These are phyloP conservation scores for Wickerhamiella pararugosa DNA, from an alignment of 1,139 yeast genomes.

Conservation along the genomic window DNA sequence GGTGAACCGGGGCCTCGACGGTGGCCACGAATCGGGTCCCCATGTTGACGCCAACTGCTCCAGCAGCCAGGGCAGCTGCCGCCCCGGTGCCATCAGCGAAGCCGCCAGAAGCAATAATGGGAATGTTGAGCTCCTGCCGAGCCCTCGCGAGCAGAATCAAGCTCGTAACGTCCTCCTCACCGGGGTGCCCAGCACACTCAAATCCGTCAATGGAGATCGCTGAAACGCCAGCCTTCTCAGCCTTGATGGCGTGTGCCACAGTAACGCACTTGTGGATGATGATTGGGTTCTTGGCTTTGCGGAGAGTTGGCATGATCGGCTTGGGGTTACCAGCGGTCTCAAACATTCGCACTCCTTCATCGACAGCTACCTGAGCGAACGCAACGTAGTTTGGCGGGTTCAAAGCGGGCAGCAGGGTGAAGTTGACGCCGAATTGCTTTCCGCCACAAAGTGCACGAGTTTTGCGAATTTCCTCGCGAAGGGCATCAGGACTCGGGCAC, in stretches of 20 bases:
- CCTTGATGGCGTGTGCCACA: slow-evolving; percentile 23
- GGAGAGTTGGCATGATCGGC: slow-evolving; percentile 13
- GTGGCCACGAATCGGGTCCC: slow-evolving; percentile 26
- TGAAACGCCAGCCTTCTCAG: slow-evolving; percentile 23
- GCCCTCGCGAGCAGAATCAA: slow-evolving; percentile 22
- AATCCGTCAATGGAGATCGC: slow-evolving; percentile 26
- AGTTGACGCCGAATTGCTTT: slow-evolving; percentile 25
- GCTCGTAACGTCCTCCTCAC: slow-evolving; percentile 24
- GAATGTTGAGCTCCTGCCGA: slow-evolving; percentile 21
- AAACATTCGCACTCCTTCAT: slow-evolving; percentile 24
- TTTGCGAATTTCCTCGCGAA: slow-evolving; percentile 21
- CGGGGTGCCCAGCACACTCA: slow-evolving; percentile 28
- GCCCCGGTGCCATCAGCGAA: slow-evolving; percentile 25
- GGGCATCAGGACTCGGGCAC: slow-evolving; percentile 22
- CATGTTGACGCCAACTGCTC: slow-evolving; percentile 25
- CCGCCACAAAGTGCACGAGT: slow-evolving; percentile 16
- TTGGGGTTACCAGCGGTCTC: slow-evolving; percentile 26
- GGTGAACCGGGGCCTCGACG: slow-evolving; percentile 24
- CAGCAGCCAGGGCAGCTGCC: slow-evolving; percentile 26
- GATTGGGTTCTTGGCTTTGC: slow-evolving; percentile 13
- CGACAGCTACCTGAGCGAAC: slow-evolving; percentile 24
- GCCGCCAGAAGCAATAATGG: slow-evolving; percentile 26
- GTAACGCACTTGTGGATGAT: slow-evolving; percentile 25
- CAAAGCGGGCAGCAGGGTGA: slow-evolving; percentile 26
- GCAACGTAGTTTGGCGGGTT: slow-evolving; percentile 24